Evolutionary conservation across 305 asterid species (phyloP).

Genomic region (Fraxinus angustifolia): DNA sequence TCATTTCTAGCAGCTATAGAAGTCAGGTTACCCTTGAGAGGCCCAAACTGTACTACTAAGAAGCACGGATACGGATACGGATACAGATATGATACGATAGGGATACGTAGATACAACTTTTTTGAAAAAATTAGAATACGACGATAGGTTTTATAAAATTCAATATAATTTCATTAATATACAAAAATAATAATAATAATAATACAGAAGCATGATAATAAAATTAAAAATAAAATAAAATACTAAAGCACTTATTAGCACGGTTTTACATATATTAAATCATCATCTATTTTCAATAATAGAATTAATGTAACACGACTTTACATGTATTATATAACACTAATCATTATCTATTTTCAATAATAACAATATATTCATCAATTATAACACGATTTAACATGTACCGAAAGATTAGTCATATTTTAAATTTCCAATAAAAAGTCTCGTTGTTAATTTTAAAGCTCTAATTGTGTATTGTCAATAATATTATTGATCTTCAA

Average conservation of each 20-base stretch:
- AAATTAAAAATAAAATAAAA: too few relatives aligned
- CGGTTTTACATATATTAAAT: not conserved
- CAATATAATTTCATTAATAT: not conserved
- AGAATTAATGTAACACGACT: not conserved
- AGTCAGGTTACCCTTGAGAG: not conserved
- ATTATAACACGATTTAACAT: not conserved
- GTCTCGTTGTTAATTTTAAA: not conserved
- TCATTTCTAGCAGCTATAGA: not conserved
- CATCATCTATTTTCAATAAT: not conserved
- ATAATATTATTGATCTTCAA: not conserved
- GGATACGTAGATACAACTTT: not conserved
- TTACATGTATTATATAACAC: not conserved
- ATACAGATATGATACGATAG: not conserved
- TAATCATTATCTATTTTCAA: not conserved
- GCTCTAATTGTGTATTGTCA: not conserved
- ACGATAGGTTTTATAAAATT: too few relatives aligned
- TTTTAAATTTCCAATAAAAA: not conserved
- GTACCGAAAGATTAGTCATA: not conserved
- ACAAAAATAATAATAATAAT: too few relatives aligned
- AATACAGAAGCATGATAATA: not conserved
- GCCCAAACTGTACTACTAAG: not conserved
- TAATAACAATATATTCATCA: too few relatives aligned
- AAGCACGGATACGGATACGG: not conserved
- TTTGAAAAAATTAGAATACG: not conserved
- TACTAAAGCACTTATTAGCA: not conserved